Evolutionary conservation across 176 grass and related monocot species (phyloP).

Genomic region (Carex pumila): DNA sequence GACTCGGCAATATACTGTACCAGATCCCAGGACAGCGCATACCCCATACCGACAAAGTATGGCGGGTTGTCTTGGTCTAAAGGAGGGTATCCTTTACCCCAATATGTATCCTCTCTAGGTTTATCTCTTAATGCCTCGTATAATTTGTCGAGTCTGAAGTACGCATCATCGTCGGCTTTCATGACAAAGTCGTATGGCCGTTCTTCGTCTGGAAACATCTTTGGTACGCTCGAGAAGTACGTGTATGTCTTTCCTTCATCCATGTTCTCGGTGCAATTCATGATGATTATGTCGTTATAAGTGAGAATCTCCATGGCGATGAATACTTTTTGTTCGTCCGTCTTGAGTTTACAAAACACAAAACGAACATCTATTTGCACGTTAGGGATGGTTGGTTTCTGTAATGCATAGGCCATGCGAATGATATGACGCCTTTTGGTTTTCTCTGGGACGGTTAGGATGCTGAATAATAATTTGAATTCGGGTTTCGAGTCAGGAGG

Average conservation of each 20-base stretch:
- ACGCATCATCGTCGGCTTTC: conserved; percentile 81
- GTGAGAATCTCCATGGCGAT: conserved; percentile 50
- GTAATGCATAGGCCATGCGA: conserved; percentile 48
- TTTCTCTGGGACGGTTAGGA: conserved; percentile 46
- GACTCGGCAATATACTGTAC: conserved; percentile 51
- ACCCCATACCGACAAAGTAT: conserved; percentile 86
- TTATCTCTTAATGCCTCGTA: conserved; percentile 31
- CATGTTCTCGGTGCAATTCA: conserved; percentile 72
- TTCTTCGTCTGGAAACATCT: conserved; percentile 21
- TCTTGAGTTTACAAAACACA: conserved; percentile 54
- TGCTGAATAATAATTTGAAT: conserved; percentile 56
- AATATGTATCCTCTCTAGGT: conserved; percentile 65
- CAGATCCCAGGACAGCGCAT: conserved; percentile 78
- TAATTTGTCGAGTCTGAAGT: conserved; percentile 44
- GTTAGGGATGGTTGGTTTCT: conserved; percentile 4
- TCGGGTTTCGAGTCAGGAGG: conserved; percentile 25
- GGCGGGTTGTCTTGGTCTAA: conserved; percentile 46
- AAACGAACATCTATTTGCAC: conserved; percentile 53
- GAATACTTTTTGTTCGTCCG: conserved; percentile 55
- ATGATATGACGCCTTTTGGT: conserved; percentile 54
- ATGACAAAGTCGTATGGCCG: conserved; percentile 73
- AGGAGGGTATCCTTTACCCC: conserved; percentile 49
- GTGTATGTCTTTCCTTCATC: conserved; percentile 67
- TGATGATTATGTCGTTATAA: conserved; percentile 53
- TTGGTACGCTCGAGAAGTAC: conserved; percentile 32